These are phyloP conservation scores for Lyophyllum decastes DNA, from an alignment of 768 basidiomycete genomes.

Conservation along the genomic window DNA sequence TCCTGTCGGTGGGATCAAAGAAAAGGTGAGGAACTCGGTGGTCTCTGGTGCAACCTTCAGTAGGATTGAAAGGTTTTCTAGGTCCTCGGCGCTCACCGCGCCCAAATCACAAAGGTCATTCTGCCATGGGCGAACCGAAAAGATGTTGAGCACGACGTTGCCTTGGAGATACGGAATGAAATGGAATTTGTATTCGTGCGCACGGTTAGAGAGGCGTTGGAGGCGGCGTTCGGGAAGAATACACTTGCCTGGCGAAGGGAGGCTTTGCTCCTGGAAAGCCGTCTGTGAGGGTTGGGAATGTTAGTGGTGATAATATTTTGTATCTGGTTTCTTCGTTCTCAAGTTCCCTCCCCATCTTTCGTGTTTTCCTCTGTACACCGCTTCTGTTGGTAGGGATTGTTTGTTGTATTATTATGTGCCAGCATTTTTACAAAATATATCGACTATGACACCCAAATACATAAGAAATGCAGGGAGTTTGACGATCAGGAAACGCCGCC, in stretches of 20 bases:
- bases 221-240: constrained; percentile 79
- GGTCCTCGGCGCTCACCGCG: constrained; percentile 87
- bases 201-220: constrained; percentile 77
- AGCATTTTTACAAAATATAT: constrained; percentile 2
- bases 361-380: not conserved
- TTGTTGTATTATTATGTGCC: constrained; percentile 9
- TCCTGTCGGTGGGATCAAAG: constrained; percentile 89
- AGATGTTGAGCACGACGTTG: constrained; percentile 86
- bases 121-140: constrained; percentile 84
- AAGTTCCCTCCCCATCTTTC: not conserved
- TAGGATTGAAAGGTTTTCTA: constrained; percentile 13
- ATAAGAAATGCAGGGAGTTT: too few species aligned
- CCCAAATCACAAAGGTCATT: constrained; percentile 80
- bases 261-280: constrained; percentile 35
- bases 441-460: too few species aligned
- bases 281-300: constrained; percentile 25
- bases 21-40: constrained; percentile 48
- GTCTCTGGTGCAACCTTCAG: not conserved
- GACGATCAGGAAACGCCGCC: too few species aligned
- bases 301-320: not conserved
- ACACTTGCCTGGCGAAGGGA: constrained; percentile 65
- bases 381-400: not conserved
- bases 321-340: not conserved
- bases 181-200: constrained; percentile 85
- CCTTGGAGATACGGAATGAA: constrained; percentile 66